Percentiles rank a stretch among this genome's conserved stretches.
Evolutionary conservation across 2,329 filamentous ascomycete genomes (phyloP).

Genomic region (Colletotrichum caudatum): DNA sequence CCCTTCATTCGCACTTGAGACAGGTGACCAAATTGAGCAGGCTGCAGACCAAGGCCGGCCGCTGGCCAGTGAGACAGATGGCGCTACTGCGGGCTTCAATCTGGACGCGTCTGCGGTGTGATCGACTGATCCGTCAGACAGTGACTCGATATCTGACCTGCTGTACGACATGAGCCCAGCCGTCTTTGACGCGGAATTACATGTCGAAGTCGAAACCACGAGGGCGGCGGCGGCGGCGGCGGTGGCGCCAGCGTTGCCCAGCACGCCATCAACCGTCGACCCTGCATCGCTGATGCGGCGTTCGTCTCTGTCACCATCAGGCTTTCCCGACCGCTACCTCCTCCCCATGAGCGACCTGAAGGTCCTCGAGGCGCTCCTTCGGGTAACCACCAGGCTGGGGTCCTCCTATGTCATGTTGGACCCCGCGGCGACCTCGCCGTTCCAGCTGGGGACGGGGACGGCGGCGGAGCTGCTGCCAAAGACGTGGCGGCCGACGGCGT

Average conservation of each 20-base stretch:
- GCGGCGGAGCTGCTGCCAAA: slow-evolving; percentile 55
- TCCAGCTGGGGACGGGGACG: slow-evolving; percentile 51
- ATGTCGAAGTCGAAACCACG: not conserved
- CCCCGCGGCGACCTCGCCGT: slow-evolving; percentile 60
- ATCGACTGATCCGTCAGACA: slow-evolving; percentile 22
- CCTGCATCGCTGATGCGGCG: slow-evolving; percentile 28
- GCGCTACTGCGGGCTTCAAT: slow-evolving; percentile 28
- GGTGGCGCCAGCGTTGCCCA: not conserved
- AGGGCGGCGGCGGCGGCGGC: too few species aligned
- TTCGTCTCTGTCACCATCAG: slow-evolving; percentile 38
- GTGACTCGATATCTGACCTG: slow-evolving; percentile 12
- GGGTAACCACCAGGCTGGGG: slow-evolving; percentile 61
- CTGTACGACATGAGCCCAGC: slow-evolving; percentile 5
- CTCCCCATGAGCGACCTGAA: slow-evolving; percentile 62
- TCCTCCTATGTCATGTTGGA: slow-evolving; percentile 59
- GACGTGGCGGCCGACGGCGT: slow-evolving; percentile 63
- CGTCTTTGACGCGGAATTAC: not conserved
- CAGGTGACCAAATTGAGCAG: slow-evolving; percentile 1
- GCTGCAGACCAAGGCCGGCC: slow-evolving; percentile 16
- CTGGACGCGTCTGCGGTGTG: slow-evolving; percentile 20
- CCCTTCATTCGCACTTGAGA: not conserved
- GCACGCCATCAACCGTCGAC: slow-evolving; percentile 31
- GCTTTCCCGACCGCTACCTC: slow-evolving; percentile 60
- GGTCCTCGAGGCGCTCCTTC: slow-evolving; percentile 60
- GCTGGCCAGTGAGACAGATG: slow-evolving; percentile 4